A percentile compares a stretch with the other conserved stretches of the same genome.
Evolutionary conservation across 305 asterid genomes (phyloP).

Genomic region (Solanum chacoense): DNA sequence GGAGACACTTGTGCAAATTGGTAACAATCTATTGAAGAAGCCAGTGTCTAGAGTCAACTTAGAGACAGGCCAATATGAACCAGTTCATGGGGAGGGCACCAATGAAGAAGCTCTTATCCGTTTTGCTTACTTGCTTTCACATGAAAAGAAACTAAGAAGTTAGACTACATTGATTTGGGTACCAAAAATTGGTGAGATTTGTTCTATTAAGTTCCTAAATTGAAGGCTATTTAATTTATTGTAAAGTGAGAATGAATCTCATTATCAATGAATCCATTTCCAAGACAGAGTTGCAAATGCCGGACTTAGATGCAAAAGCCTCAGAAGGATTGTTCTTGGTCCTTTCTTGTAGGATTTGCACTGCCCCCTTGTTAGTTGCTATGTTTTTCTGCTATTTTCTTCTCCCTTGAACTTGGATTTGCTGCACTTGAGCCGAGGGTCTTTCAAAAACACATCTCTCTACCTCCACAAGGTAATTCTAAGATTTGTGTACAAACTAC

Average conservation of each 20-base stretch:
- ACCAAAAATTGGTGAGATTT: neutral
- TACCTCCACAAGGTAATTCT: neutral
- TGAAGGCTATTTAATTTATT: neutral
- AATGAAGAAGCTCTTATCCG: slow-evolving; percentile 53
- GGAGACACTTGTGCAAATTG: slow-evolving; percentile 34
- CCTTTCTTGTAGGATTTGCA: neutral
- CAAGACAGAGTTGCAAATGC: neutral
- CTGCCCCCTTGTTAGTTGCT: neutral
- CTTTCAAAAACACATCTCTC: no score
- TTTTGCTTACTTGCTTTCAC: slow-evolving; percentile 53
- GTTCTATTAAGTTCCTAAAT: neutral
- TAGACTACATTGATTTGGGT: neutral
- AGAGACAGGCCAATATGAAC: slow-evolving; percentile 45
- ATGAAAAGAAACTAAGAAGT: slow-evolving; percentile 29
- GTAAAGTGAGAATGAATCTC: neutral
- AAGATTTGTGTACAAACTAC: neutral
- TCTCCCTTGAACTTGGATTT: neutral
- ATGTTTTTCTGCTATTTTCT: neutral
- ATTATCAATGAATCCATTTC: neutral
- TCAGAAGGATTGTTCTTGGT: neutral
- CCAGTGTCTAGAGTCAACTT: slow-evolving; percentile 44
- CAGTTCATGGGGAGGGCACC: slow-evolving; percentile 37
- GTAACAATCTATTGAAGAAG: slow-evolving; percentile 39
- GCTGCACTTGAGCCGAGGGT: neutral
- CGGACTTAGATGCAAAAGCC: neutral